These are phyloP conservation scores for Diaporthe citri DNA, from an alignment of 2,329 filamentous ascomycete genomes.

Conservation along the genomic window DNA sequence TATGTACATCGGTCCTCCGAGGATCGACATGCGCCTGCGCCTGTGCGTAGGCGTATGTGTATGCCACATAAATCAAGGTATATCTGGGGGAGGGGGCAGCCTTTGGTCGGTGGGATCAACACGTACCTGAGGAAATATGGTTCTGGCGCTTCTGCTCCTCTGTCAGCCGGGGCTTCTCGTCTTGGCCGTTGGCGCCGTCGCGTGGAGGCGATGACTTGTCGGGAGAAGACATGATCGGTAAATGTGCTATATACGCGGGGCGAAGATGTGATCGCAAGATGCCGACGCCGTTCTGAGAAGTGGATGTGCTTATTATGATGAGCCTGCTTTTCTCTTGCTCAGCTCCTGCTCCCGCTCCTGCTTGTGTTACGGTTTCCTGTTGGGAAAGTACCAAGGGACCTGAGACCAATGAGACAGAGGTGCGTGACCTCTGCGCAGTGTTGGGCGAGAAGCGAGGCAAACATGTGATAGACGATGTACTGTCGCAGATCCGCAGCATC, in stretches of 20 bases:
- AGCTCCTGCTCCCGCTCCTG: neutral
- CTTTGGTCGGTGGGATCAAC: neutral
- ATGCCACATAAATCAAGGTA: neutral
- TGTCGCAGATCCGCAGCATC: conserved; percentile 24
- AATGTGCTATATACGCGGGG: neutral
- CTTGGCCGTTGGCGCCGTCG: conserved; percentile 29
- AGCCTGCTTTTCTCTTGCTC: neutral
- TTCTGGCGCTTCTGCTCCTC: conserved; percentile 56
- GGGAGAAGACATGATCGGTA: conserved; percentile 25
- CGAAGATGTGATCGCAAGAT: neutral
- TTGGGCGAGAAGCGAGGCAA: conserved; percentile 16
- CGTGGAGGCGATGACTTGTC: conserved; percentile 27
- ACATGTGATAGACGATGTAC: conserved; percentile 25
- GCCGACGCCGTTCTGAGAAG: neutral
- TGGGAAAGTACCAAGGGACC: neutral
- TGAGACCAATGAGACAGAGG: neutral
- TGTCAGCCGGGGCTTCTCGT: conserved; percentile 52
- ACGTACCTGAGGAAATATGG: conserved; percentile 52
- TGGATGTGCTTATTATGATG: neutral
- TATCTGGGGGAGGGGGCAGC: neutral
- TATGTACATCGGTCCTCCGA: too few relatives aligned
- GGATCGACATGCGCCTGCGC: neutral
- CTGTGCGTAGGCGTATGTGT: neutral
- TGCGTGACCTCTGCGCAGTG: conserved; percentile 23
- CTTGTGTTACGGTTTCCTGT: conserved; percentile 5